phyloP scores from a whole-genome alignment of 2,329 filamentous ascomycete species.

The Colletotrichum theobromicola region DNA sequence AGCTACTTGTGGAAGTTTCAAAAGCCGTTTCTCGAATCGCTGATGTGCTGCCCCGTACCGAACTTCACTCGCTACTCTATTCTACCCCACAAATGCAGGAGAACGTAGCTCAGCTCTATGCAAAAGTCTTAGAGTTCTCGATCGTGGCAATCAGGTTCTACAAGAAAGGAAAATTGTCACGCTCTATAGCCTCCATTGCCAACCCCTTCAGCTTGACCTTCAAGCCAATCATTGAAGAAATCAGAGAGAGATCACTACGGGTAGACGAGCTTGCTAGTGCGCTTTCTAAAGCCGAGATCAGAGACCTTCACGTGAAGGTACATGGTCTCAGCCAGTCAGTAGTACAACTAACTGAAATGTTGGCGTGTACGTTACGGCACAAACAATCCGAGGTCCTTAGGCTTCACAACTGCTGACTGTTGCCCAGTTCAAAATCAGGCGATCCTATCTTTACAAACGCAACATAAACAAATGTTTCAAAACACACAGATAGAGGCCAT shows the following conservation, averaged over 20 bases:
- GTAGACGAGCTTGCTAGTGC: not conserved
- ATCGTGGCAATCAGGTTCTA: not conserved
- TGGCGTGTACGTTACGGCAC: not conserved
- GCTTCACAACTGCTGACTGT: fast-evolving
- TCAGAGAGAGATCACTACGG: not conserved
- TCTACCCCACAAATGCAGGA: not conserved
- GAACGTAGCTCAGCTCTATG: not conserved
- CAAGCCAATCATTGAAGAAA: not conserved
- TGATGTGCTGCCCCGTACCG: not conserved
- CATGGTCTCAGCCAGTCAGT: fast-evolving
- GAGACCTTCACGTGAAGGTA: not conserved
- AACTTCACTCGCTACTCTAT: not conserved
- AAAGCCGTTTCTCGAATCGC: not conserved
- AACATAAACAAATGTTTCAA: not conserved
- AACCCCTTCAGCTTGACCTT: not conserved
- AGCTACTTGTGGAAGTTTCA: not conserved
- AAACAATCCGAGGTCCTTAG: fast-evolving
- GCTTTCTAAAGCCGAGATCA: not conserved
- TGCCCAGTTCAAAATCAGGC: fast-evolving
- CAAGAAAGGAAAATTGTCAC: not conserved
- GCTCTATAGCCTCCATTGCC: not conserved
- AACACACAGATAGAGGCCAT: not conserved
- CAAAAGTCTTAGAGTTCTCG: not conserved
- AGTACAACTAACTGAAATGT: not conserved
- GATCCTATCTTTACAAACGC: fast-evolving